Evolutionary conservation across 2,329 filamentous ascomycete species (phyloP).

Genomic region (Colletotrichum filicis): DNA sequence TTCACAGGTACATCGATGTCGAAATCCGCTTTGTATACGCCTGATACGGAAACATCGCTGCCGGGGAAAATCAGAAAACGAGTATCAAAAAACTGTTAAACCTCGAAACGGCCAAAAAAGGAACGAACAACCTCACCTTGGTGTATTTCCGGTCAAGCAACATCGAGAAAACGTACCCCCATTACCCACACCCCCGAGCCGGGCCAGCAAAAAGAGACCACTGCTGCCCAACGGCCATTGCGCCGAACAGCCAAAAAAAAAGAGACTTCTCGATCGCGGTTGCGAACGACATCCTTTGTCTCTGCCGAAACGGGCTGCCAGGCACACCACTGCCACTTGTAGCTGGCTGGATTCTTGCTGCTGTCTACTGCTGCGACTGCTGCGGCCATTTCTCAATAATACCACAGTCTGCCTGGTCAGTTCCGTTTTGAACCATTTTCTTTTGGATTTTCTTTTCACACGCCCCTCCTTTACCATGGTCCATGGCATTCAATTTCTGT

Average conservation of each 20-base stretch:
- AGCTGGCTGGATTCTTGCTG: constrained; percentile 4
- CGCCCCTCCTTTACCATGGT: constrained; percentile 3
- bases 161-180: constrained; percentile 12
- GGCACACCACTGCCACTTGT: constrained; percentile 13
- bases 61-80: background rate
- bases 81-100: background rate
- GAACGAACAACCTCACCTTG: constrained; percentile 11
- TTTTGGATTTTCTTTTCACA: constrained; percentile 15
- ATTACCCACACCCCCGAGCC: constrained; percentile 6
- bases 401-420: constrained; percentile 8
- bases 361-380: constrained; percentile 2
- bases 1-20: background rate
- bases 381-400: constrained; percentile 28
- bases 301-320: constrained; percentile 25
- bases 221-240: constrained; percentile 33
- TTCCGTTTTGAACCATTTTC: constrained; percentile 4
- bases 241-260: background rate
- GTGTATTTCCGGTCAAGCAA: background rate
- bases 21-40: background rate
- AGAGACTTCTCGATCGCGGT: constrained; percentile 34
- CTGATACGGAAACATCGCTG: background rate
- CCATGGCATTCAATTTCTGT: background rate
- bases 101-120: background rate
- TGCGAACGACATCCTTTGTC: constrained; percentile 30
- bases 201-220: constrained; percentile 12